phyloP scores from a whole-genome alignment of 306 rosid genomes.

The Clitoria ternatea region DNA sequence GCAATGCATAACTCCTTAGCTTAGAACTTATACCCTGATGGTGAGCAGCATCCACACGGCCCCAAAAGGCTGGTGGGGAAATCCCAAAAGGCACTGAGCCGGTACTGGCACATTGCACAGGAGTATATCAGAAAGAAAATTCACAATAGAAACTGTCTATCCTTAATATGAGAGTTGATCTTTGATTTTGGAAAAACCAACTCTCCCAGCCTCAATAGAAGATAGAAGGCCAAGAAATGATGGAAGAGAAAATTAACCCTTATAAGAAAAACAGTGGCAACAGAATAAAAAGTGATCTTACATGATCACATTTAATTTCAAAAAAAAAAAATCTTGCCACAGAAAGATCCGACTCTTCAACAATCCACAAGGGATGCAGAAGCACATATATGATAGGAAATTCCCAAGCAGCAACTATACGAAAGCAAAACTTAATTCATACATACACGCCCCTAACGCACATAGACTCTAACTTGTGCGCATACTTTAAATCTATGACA shows the following conservation, averaged over 20 bases:
- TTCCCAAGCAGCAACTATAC: background rate
- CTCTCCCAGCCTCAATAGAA: background rate
- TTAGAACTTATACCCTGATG: background rate
- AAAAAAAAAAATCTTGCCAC: background rate
- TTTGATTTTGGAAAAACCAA: background rate
- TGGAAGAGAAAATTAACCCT: background rate
- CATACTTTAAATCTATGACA: slow-evolving; percentile 18
- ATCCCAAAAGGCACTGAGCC: background rate
- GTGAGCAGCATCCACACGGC: background rate
- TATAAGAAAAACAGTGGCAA: background rate
- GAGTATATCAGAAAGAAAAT: background rate
- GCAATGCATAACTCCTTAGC: background rate
- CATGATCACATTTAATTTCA: background rate
- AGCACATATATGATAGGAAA: background rate
- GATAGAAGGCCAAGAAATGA: background rate
- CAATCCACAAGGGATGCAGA: background rate
- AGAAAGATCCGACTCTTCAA: background rate
- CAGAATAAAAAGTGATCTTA: background rate
- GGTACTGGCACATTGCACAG: background rate
- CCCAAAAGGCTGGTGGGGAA: background rate
- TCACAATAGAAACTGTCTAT: background rate
- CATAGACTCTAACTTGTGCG: slow-evolving; percentile 20
- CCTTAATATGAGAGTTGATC: background rate
- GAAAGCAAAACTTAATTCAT: background rate
- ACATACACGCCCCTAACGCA: background rate